Percentiles rank a stretch among this genome's conserved stretches.
phyloP scores from a whole-genome alignment of 2,329 filamentous ascomycete species.

The Fusarium sp. region DNA sequence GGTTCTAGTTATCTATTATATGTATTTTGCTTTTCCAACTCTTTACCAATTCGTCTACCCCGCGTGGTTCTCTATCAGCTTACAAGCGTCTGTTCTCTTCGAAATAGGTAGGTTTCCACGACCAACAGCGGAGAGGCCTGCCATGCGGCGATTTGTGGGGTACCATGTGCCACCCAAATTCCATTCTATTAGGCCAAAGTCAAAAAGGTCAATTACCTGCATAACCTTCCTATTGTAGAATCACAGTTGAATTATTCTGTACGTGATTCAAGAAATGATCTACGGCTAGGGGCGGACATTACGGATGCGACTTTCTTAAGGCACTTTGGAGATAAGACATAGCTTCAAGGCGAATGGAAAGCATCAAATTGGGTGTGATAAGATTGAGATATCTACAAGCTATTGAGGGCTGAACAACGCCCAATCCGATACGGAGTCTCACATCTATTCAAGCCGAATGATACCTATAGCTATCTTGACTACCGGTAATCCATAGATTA shows the following conservation, averaged over 20 bases:
- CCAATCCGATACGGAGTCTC: no score
- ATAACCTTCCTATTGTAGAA: not conserved
- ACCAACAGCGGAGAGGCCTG: slow-evolving; percentile 20
- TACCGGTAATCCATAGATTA: no score
- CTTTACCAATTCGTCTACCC: slow-evolving; percentile 26
- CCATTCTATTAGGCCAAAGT: not conserved
- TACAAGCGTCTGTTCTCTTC: slow-evolving; percentile 4
- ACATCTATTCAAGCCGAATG: no score
- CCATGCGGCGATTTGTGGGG: slow-evolving; percentile 8
- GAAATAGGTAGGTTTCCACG: slow-evolving; percentile 46
- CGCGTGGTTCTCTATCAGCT: slow-evolving; percentile 25
- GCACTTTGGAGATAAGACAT: no score
- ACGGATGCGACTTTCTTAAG: no score
- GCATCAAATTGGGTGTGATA: no score
- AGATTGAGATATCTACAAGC: no score
- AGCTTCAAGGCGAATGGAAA: no score
- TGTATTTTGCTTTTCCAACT: not conserved
- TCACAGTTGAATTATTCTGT: not conserved
- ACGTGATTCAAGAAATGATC: no score
- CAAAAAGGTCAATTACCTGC: not conserved
- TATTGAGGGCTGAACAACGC: no score
- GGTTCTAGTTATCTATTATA: slow-evolving; percentile 26
- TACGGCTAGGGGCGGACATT: no score
- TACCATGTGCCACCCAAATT: not conserved
- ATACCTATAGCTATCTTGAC: no score